Conservation (phyloP, 1,139 yeast genomes). For the Ogataea hybrid region DNA sequence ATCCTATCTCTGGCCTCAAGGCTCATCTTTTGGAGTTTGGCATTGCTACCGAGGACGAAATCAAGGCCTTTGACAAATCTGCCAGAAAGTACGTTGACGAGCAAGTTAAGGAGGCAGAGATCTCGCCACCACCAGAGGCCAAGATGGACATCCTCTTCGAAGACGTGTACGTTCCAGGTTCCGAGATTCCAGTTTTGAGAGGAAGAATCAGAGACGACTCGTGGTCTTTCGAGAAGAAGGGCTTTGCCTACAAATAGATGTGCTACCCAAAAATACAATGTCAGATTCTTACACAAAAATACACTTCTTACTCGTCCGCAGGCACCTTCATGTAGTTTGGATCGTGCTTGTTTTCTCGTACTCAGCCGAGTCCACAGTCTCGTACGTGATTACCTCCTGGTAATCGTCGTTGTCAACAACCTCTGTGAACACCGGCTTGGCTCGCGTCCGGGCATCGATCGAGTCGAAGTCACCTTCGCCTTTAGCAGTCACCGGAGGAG, state of each 20-base stretch:
- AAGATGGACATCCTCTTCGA: slow-evolving; percentile 92
- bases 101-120: slow-evolving; percentile 92
- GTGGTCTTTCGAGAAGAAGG: slow-evolving; percentile 79
- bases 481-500: slow-evolving; percentile 3
- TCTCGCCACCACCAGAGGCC: slow-evolving; percentile 93
- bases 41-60: slow-evolving; percentile 91
- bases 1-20: slow-evolving; percentile 96
- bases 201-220: slow-evolving; percentile 96
- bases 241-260: slow-evolving; percentile 46
- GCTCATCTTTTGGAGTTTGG: slow-evolving; percentile 76
- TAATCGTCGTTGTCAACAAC: slow-evolving; percentile 29
- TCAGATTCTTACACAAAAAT: slow-evolving; percentile 8
- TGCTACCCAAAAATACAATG: slow-evolving; percentile 6
- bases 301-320: slow-evolving; percentile 35
- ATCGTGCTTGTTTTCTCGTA: slow-evolving; percentile 43
- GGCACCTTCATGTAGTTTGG: slow-evolving; percentile 51
- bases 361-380: slow-evolving; percentile 50
- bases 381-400: slow-evolving; percentile 43
- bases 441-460: slow-evolving; percentile 15
- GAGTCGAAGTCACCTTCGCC: slow-evolving; percentile 22
- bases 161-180: slow-evolving; percentile 94
- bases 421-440: slow-evolving; percentile 27
- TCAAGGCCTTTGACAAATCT: slow-evolving; percentile 90
- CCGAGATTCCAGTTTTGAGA: slow-evolving; percentile 89
- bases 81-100: slow-evolving; percentile 94